Evolutionary conservation across 1,284 basidiomycete species (phyloP), one percentile per base, ranked within the genome.

Genomic region (Irpex rosettiformis): DNA sequence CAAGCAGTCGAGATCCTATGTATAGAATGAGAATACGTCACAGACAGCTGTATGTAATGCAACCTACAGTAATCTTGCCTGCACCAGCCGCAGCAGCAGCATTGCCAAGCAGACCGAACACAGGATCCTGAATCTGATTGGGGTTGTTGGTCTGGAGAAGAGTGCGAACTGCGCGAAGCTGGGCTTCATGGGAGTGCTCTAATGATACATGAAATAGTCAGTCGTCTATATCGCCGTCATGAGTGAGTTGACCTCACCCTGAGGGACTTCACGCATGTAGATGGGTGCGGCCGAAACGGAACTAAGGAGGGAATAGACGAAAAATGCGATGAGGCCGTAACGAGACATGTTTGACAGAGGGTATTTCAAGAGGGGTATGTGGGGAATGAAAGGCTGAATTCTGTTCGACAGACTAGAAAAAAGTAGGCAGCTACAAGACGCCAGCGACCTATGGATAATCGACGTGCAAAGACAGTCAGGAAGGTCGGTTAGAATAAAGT

Each of bases 141-240:
- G 85, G 85, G 70, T 89, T 89, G 74, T 86, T 81, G 58, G 77
- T 63, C 52, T 71, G 71, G 54, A 88, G 72, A 52, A 70, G 76
- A 7, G 71, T 66, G 29, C 77, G 73, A 52, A 86, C 82, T 54
- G 79, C 70, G 4, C 75, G 77, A 58, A 88, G 69, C 71, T 84
- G 79, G 53, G 73, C 70, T 63, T 86, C 79, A 68, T 88, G 86
- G 27, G 84, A 85, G 73, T 87, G 85, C 71, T 88, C 85, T 85
- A 63, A n/a, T 28, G 43, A n/a, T 52, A 21, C 11, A 30, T n/a
- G 18, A 28, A 13, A 22, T 48, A 49, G 51, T 53, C 43, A 22
- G 52, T 33, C 22, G 51, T 16, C 47, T 21, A 18, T 47, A 21
- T 54, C 5, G 42, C 25, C n/a, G 5, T 37, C 24, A 27, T 24